These are phyloP conservation scores for Penicillium pulvis DNA, from an alignment of 495 filamentous ascomycete species.

Conservation along the genomic window DNA sequence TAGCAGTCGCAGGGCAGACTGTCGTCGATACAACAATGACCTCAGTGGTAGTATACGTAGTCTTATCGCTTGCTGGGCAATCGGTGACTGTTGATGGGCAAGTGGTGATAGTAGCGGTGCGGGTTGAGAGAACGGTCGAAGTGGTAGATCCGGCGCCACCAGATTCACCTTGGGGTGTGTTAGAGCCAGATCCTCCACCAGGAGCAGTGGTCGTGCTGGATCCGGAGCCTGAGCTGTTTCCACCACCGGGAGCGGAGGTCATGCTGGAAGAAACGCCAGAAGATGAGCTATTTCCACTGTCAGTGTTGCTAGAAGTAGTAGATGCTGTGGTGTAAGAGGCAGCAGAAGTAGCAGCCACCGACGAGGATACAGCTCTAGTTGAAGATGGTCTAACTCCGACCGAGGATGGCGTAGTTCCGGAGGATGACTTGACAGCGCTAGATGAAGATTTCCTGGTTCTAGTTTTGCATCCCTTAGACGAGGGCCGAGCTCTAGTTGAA, in stretches of 20 bases:
- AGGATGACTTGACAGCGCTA: background rate
- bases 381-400: background rate
- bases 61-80: conserved; percentile 12
- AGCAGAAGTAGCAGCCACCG: background rate
- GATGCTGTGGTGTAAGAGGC: background rate
- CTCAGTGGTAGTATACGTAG: conserved; percentile 17
- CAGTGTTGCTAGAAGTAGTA: background rate
- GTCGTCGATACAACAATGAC: conserved; percentile 19
- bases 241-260: background rate
- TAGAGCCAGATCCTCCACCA: background rate
- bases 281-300: background rate
- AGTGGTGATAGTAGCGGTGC: conserved; percentile 16
- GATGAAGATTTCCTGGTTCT: background rate
- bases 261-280: background rate
- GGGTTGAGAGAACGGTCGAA: conserved; percentile 13
- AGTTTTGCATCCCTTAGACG: background rate
- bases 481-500: background rate
- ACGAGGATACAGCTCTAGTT: background rate
- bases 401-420: background rate
- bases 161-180: background rate
- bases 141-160: conserved; percentile 9
- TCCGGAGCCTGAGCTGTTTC: background rate
- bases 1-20: conserved; percentile 17
- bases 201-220: background rate
- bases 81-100: conserved; percentile 18